A percentile compares a stretch with the other conserved stretches of the same genome.
phyloP scores from a whole-genome alignment of 139 green algal species.

The Limnomonas spitsbergensis region DNA sequence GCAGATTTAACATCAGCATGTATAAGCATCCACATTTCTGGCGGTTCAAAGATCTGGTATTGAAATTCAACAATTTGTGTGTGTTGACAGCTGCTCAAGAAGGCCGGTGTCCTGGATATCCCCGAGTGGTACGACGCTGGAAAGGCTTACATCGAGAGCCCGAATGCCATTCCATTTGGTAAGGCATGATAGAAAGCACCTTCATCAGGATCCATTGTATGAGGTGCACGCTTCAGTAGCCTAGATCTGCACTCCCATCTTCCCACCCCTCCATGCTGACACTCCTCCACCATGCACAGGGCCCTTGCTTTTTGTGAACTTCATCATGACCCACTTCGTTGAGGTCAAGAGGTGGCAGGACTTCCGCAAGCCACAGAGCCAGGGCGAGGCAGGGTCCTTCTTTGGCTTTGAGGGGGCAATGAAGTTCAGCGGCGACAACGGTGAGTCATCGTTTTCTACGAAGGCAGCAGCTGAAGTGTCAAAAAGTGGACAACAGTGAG shows the following conservation, averaged over 20 bases:
- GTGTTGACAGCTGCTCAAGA: conserved; percentile 61
- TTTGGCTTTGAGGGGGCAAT: conserved; percentile 69
- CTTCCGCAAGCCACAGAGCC: conserved; percentile 76
- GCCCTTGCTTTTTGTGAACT: conserved; percentile 61
- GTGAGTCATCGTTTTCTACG: conserved; percentile 49
- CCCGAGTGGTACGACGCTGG: conserved; percentile 84
- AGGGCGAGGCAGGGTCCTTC: conserved; percentile 61
- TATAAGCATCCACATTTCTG: not conserved
- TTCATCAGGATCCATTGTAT: not conserved
- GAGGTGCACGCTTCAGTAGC: not conserved
- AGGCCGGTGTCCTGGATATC: conserved; percentile 67
- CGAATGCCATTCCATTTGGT: conserved; percentile 35
- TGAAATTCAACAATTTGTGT: not conserved
- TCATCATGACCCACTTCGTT: conserved; percentile 79
- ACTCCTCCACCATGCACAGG: not conserved
- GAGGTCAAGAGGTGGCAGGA: conserved; percentile 83
- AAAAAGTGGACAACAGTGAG: not conserved
- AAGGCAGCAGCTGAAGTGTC: not conserved
- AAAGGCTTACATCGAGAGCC: conserved; percentile 46
- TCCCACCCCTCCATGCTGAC: not conserved
- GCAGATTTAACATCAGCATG: not conserved
- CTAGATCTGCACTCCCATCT: not conserved
- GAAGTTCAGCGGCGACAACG: conserved; percentile 51
- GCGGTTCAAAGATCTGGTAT: not conserved
- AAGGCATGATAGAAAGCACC: not conserved